Evolutionary conservation across 2,329 filamentous ascomycete genomes (phyloP).

Genomic region (Trichothecium sympodiale): DNA sequence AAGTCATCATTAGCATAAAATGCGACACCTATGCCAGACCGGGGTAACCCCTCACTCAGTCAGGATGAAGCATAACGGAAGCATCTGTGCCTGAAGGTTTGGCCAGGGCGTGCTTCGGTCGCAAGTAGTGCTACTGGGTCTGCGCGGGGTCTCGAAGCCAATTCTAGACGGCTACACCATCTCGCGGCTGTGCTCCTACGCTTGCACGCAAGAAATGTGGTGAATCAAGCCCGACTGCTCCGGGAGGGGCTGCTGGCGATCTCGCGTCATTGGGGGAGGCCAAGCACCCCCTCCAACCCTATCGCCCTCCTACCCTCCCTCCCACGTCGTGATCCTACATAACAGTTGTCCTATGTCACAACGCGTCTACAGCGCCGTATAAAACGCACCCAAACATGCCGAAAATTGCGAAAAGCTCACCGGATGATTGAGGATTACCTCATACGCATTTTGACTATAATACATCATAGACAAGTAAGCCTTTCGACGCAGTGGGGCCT

Average conservation of each 20-base stretch:
- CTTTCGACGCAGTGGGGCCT: constrained; percentile 15
- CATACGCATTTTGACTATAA: too few species aligned
- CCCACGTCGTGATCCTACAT: not conserved
- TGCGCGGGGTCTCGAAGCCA: too few species aligned
- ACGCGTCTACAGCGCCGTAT: not conserved
- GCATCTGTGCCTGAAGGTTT: too few species aligned
- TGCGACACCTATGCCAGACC: too few species aligned
- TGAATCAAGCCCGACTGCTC: constrained; percentile 3
- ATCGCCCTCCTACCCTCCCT: not conserved
- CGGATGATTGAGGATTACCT: not conserved
- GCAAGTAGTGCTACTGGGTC: not conserved
- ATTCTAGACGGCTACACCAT: too few species aligned
- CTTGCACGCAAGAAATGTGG: not conserved
- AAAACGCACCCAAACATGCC: not conserved
- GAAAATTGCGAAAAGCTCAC: not conserved
- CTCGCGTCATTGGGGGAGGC: constrained; percentile 12
- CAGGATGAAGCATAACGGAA: too few species aligned
- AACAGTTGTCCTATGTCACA: not conserved
- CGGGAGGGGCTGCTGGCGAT: constrained; percentile 8
- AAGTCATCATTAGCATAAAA: too few species aligned
- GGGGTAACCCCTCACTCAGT: too few species aligned
- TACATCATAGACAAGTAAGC: not conserved
- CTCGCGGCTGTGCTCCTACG: too few species aligned
- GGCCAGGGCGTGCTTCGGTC: too few species aligned
- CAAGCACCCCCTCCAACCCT: not conserved